phyloP scores from a whole-genome alignment of 2,329 filamentous ascomycete genomes.

The Fusarium kyushuense region DNA sequence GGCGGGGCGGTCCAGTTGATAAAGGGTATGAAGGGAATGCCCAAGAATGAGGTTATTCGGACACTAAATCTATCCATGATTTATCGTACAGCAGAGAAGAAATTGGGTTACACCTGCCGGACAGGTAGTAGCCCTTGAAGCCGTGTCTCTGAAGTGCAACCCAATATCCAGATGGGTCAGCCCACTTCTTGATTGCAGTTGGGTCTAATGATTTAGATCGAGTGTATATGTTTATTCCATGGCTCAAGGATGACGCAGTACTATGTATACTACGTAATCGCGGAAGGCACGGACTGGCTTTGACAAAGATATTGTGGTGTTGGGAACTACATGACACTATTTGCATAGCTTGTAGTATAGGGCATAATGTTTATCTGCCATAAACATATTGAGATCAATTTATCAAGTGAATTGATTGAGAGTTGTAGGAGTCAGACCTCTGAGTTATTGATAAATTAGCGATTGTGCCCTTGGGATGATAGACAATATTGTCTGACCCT shows the following conservation, averaged over 20 bases:
- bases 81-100: background rate
- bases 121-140: background rate
- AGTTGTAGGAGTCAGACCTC: background rate
- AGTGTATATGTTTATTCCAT: conserved; percentile 30
- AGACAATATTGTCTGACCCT: background rate
- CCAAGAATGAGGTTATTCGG: background rate
- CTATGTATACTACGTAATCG: background rate
- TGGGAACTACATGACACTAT: background rate
- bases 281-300: background rate
- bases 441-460: background rate
- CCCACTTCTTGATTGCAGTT: conserved; percentile 12
- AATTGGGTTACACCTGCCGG: conserved; percentile 4
- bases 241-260: background rate
- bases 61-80: background rate
- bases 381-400: background rate
- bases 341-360: background rate
- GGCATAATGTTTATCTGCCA: background rate
- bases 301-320: too few species aligned
- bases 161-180: background rate
- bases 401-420: background rate
- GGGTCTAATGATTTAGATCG: conserved; percentile 11
- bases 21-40: conserved; percentile 10
- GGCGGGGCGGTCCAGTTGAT: conserved; percentile 32
- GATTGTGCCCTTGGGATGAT: background rate
- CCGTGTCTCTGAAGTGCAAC: conserved; percentile 3